phyloP scores from a whole-genome alignment of 495 filamentous ascomycete genomes.

The Annulohypoxylon nitens region DNA sequence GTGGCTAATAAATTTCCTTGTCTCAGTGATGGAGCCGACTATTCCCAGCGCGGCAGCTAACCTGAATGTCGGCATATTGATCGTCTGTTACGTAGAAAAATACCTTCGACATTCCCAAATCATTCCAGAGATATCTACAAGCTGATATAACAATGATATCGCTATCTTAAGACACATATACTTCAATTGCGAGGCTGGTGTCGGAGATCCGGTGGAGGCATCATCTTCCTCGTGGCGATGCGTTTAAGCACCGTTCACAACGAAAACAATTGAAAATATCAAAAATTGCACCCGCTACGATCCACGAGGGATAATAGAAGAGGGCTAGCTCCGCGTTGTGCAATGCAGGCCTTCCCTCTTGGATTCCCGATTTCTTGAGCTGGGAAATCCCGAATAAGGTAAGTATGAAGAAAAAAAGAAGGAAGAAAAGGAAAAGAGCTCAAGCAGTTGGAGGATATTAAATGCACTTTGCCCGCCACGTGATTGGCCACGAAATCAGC shows the following conservation, averaged over 20 bases:
- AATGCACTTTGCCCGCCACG: constrained; percentile 12
- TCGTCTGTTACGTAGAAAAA: neutral
- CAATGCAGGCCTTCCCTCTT: constrained; percentile 80
- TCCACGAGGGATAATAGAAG: constrained; percentile 77
- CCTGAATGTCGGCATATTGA: neutral
- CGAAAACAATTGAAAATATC: constrained; percentile 40
- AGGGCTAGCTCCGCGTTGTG: constrained; percentile 78
- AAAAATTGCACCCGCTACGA: constrained; percentile 63
- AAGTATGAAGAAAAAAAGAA: constrained; percentile 75
- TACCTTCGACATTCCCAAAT: too few species aligned
- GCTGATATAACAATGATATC: neutral
- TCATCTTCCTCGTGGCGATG: constrained; percentile 37
- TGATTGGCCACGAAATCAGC: constrained; percentile 11
- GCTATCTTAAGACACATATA: neutral
- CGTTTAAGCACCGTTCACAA: constrained; percentile 35
- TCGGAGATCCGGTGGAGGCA: neutral
- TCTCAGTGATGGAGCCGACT: neutral
- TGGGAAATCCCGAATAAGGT: constrained; percentile 74
- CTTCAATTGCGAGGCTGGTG: neutral
- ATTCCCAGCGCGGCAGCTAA: neutral
- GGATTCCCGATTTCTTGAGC: constrained; percentile 72
- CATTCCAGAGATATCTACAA: neutral
- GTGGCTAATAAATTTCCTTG: neutral
- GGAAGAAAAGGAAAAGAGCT: neutral
- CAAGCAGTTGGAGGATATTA: constrained; percentile 7